Conservation (phyloP, 768 basidiomycete species). For the Suillus cothurnatus region DNA sequence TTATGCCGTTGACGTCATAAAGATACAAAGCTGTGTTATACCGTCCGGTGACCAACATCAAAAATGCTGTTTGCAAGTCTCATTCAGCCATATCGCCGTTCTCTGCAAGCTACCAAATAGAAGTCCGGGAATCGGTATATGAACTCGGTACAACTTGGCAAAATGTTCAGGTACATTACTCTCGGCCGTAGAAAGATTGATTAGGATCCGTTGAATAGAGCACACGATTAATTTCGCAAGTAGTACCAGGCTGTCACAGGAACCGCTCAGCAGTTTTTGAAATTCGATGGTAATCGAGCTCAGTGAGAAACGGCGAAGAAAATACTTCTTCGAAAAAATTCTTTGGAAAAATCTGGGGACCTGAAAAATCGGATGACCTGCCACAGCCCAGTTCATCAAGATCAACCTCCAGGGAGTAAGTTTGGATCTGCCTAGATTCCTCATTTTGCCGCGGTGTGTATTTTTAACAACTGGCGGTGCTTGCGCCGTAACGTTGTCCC, state of each 20-base stretch:
- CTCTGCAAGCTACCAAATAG: background rate
- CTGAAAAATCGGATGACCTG: background rate
- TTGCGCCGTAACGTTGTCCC: background rate
- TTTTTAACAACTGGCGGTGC: background rate
- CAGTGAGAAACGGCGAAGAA: background rate
- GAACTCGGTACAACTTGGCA: background rate
- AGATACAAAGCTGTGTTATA: background rate
- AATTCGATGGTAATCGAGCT: background rate
- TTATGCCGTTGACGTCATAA: background rate
- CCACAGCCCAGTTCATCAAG: background rate
- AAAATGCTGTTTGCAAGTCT: background rate
- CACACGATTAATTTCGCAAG: background rate
- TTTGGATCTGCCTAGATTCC: background rate
- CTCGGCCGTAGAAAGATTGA: background rate
- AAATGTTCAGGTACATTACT: background rate
- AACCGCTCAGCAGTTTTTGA: background rate
- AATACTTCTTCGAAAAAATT: background rate
- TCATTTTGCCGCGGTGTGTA: background rate
- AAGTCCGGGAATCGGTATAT: background rate
- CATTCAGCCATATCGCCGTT: background rate
- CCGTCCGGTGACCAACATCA: background rate
- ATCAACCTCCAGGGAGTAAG: background rate
- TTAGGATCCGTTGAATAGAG: background rate
- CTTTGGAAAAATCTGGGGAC: background rate
- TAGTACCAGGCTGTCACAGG: background rate